phyloP scores from a whole-genome alignment of 805 yeast genomes.

The Cephaloascus albidus region DNA sequence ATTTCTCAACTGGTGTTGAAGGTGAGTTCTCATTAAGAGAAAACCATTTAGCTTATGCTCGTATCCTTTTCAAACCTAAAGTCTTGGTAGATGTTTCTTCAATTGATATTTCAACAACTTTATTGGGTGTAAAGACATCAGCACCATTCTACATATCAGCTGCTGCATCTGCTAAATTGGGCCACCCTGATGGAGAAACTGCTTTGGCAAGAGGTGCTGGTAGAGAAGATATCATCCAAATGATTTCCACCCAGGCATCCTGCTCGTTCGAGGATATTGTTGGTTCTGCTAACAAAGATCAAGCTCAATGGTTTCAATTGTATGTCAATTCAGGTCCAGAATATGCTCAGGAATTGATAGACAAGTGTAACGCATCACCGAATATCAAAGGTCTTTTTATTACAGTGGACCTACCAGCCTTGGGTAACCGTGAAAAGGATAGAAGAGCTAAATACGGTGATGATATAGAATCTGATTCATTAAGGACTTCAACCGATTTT shows the following conservation, averaged over 20 bases:
- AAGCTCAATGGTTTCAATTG: constrained; percentile 38
- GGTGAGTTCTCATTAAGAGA: constrained; percentile 37
- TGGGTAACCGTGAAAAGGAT: constrained; percentile 47
- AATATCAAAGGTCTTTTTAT: constrained; percentile 39
- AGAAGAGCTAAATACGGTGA: constrained; percentile 23
- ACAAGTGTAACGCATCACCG: constrained; percentile 24
- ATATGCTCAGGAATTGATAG: constrained; percentile 18
- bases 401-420: constrained; percentile 46
- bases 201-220: constrained; percentile 31
- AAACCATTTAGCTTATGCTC: constrained; percentile 30
- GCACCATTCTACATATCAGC: constrained; percentile 42
- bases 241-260: constrained; percentile 35
- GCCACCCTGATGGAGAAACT: constrained; percentile 33
- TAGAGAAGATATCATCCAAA: constrained; percentile 30
- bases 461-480: constrained; percentile 14
- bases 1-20: constrained; percentile 38
- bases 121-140: constrained; percentile 20
- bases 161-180: constrained; percentile 34
- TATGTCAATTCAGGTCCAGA: constrained; percentile 33
- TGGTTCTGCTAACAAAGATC: constrained; percentile 16
- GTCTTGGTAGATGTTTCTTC: constrained; percentile 22
- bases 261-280: constrained; percentile 30
- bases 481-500: constrained; percentile 19
- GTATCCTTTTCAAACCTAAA: constrained; percentile 37
- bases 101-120: constrained; percentile 17